A percentile compares a stretch with the other conserved stretches of the same genome.
phyloP scores from a whole-genome alignment of 371 early-diverging fungal genomes.

The Saksenaea vasiformis region DNA sequence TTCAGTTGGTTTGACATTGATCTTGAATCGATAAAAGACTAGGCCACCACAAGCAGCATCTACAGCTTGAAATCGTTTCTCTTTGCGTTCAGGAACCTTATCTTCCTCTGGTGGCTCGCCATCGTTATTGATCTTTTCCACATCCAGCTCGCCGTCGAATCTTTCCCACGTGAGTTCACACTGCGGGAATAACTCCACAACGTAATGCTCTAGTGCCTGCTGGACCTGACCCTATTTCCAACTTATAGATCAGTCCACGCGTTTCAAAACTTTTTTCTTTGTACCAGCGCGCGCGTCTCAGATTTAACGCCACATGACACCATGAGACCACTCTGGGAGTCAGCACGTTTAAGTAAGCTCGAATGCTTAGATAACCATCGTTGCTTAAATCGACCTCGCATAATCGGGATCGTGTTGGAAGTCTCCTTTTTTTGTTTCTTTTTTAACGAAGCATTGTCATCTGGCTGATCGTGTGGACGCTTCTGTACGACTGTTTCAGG shows the following conservation, averaged over 20 bases:
- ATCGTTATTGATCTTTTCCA: conserved; percentile 31
- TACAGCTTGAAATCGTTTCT: conserved; percentile 50
- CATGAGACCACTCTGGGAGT: conserved; percentile 40
- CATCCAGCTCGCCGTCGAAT: conserved; percentile 45
- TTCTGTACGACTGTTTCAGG: not conserved
- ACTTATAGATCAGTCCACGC: not conserved
- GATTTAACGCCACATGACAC: conserved; percentile 47
- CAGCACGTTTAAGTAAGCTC: conserved; percentile 44
- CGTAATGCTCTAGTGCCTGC: conserved; percentile 39
- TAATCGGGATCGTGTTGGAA: conserved; percentile 48
- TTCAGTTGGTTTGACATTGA: conserved; percentile 49
- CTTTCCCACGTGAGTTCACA: conserved; percentile 45
- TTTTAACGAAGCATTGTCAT: not conserved
- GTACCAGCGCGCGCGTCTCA: conserved; percentile 57
- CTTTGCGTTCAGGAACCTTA: conserved; percentile 33
- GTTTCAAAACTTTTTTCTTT: not conserved
- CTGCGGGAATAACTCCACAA: conserved; percentile 42
- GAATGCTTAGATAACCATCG: conserved; percentile 58
- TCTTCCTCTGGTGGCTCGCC: conserved; percentile 15
- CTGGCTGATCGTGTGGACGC: not conserved
- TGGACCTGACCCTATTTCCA: conserved; percentile 51
- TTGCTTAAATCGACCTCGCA: conserved; percentile 53
- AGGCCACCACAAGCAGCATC: conserved; percentile 58
- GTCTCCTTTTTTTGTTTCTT: conserved; percentile 23
- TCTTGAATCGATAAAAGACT: conserved; percentile 54